These are phyloP conservation scores for Cercospora canescens DNA, from an alignment of 2,329 filamentous ascomycete species.

Conservation along the genomic window DNA sequence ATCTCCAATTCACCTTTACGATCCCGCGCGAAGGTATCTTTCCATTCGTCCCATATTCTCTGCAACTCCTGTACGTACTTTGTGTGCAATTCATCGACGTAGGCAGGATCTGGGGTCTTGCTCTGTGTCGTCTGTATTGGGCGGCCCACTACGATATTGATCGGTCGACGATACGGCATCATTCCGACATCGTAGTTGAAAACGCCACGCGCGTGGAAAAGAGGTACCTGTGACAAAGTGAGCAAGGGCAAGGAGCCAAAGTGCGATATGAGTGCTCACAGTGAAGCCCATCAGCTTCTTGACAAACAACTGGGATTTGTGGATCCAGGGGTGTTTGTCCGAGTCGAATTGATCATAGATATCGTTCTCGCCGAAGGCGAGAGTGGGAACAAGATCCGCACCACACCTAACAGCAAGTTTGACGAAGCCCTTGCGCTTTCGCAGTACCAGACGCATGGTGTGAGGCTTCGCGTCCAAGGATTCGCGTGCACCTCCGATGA, in stretches of 20 bases:
- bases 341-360: constrained; percentile 87
- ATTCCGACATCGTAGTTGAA: constrained; percentile 98
- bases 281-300: constrained; percentile 91
- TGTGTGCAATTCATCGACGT: constrained; percentile 78
- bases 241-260: constrained; percentile 49
- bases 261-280: constrained; percentile 73
- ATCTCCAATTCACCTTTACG: constrained; percentile 68
- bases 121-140: constrained; percentile 70
- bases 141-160: constrained; percentile 86
- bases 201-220: constrained; percentile 85
- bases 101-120: constrained; percentile 66
- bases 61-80: constrained; percentile 75
- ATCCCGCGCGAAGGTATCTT: constrained; percentile 69
- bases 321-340: constrained; percentile 73
- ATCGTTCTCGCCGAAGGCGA: constrained; percentile 94
- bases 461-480: constrained; percentile 85
- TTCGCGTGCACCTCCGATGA: constrained; percentile 88
- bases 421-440: constrained; percentile 85
- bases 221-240: constrained; percentile 64
- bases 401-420: constrained; percentile 89
- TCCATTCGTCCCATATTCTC: constrained; percentile 74
- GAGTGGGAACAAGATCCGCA: constrained; percentile 89
- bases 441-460: constrained; percentile 73
- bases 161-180: constrained; percentile 84
- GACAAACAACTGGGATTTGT: constrained; percentile 77